phyloP scores from a whole-genome alignment of 768 basidiomycete species.

The Boletus pseudo-olivaceus region DNA sequence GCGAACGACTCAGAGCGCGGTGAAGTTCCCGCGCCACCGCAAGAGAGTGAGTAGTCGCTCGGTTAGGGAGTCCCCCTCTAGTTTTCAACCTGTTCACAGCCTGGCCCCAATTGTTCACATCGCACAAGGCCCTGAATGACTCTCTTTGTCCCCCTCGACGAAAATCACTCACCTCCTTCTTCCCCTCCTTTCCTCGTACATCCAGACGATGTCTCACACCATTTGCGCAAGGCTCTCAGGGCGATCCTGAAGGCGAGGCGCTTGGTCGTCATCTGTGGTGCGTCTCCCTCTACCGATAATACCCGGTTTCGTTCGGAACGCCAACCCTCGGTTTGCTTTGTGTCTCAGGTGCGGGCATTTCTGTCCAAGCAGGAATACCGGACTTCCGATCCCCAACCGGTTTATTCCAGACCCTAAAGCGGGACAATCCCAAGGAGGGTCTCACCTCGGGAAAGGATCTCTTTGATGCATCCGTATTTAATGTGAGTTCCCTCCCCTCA shows the following conservation, averaged over 20 bases:
- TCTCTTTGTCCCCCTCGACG: slow-evolving; percentile 58
- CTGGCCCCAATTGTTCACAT: slow-evolving; percentile 22
- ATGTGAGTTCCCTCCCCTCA: slow-evolving; percentile 44
- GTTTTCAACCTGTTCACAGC: slow-evolving; percentile 24
- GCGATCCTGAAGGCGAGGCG: slow-evolving; percentile 76
- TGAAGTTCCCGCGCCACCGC: slow-evolving; percentile 31
- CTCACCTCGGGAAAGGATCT: slow-evolving; percentile 80
- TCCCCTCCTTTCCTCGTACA: slow-evolving; percentile 54
- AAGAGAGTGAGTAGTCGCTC: not conserved
- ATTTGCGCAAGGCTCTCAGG: slow-evolving; percentile 54
- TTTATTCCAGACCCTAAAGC: slow-evolving; percentile 72
- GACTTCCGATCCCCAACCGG: slow-evolving; percentile 85
- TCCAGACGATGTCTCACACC: slow-evolving; percentile 42
- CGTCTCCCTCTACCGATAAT: slow-evolving; percentile 31
- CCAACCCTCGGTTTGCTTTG: not conserved
- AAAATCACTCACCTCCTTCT: slow-evolving; percentile 42
- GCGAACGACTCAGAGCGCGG: too few relatives aligned
- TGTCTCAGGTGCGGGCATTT: slow-evolving; percentile 76
- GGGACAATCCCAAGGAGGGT: slow-evolving; percentile 70
- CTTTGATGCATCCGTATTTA: slow-evolving; percentile 88
- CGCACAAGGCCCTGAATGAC: slow-evolving; percentile 47
- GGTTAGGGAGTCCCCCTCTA: slow-evolving; percentile 20
- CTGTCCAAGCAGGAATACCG: slow-evolving; percentile 83
- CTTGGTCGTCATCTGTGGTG: slow-evolving; percentile 85
- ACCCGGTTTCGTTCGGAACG: slow-evolving; percentile 6